Evolutionary conservation across 2,329 filamentous ascomycete genomes (phyloP).

Genomic region (Ophiostoma sp.): DNA sequence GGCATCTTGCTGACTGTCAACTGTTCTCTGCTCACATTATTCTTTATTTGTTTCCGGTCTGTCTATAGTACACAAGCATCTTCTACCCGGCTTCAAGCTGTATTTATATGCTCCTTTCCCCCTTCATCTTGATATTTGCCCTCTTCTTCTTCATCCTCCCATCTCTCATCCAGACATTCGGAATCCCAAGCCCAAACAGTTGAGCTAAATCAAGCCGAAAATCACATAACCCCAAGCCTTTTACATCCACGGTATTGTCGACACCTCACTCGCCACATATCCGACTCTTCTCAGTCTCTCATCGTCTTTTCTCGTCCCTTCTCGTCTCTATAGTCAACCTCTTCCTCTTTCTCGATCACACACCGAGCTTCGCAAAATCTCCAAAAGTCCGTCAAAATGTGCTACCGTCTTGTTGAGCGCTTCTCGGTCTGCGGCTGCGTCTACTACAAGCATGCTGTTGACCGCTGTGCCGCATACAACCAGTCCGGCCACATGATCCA

Average conservation of each 20-base stretch:
- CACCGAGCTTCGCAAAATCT: neutral
- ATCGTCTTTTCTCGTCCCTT: neutral
- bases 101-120: constrained; percentile 21
- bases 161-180: neutral
- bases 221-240: neutral
- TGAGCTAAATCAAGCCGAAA: neutral
- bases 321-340: neutral
- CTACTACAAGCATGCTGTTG: constrained; percentile 81
- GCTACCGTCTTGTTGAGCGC: constrained; percentile 77
- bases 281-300: neutral
- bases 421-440: constrained; percentile 83
- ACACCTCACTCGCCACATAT: too few species aligned
- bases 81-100: constrained; percentile 4
- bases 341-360: neutral
- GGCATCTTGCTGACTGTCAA: neutral
- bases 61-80: neutral
- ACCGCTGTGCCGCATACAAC: constrained; percentile 72
- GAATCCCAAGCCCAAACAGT: neutral
- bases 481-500: constrained; percentile 66
- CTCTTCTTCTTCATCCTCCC: neutral
- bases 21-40: neutral
- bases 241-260: neutral
- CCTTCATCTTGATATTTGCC: constrained; percentile 4
- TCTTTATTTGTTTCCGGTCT: constrained; percentile 1
- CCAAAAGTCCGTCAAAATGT: constrained; percentile 53